Evolutionary conservation across 2,329 filamentous ascomycete genomes (phyloP), one percentile per base, ranked within the genome.

Genomic region (Nothophaeocryptopus gaeumannii): DNA sequence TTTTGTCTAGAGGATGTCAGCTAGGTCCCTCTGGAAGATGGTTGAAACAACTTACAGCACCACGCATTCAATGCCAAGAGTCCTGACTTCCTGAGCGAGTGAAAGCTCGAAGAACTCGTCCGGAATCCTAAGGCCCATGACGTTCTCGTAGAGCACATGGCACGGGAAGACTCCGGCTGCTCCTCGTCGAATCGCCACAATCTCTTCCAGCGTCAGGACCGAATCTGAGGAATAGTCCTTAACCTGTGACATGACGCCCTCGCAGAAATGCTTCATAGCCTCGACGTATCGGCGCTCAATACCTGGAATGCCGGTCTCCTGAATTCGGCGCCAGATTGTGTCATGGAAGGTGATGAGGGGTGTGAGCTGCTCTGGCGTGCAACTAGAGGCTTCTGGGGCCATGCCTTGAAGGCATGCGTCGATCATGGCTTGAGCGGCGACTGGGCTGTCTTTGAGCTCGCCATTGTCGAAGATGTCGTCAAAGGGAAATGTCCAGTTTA

Each of bases 401-500:
- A 26, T 26, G 20, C 20, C 20, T 26, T 26, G 20, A 7, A 26
- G 20, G 7, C 20, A 26, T 7, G 20, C 20, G 20, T 26, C 20
- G 20, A 26, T 26, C 20, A 26, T 26, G 7, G 20, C 20, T 26
- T 26, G 20, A 26, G 20, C 20, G 7, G 20, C 20, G 3, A 26
- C 20, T 26, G 20, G 20, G 7, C 4, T 4, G 7, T 31, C 39
- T 13, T 30, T 40, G 12, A 47, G 38, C 31, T 41, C 14, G 20
- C 45, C 45, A 15, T 47, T 47, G 37, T 47, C 45, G 10, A 47
- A 47, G 12, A 47, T 30, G 30, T 47, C 45, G 16, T 47, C 45
- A 31, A 26, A 47, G 5, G 45, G 45, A 30, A 47, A 47, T 10
- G 41, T 38, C 37, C 38, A 47, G 8, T 47, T 47, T 30, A 40